phyloP scores from a whole-genome alignment of 2,329 filamentous ascomycete genomes.

The Aphanoascus verrucosus region DNA sequence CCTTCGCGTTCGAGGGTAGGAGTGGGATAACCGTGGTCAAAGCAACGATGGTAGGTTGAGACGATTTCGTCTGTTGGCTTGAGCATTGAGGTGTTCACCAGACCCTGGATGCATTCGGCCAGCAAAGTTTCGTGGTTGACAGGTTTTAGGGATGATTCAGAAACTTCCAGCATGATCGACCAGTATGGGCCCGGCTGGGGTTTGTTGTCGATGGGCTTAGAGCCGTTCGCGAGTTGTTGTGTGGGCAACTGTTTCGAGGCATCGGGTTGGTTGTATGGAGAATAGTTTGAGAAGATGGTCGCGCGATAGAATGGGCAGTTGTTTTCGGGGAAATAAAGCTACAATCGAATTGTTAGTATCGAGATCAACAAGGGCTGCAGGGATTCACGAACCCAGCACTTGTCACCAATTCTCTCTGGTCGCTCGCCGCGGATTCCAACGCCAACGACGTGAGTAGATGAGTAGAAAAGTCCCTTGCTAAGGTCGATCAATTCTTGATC shows the following conservation, averaged over 20 bases:
- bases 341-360: background rate
- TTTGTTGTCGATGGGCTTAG: slow-evolving; percentile 60
- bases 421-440: slow-evolving; percentile 85
- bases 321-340: slow-evolving; percentile 97
- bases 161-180: slow-evolving; percentile 99
- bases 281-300: slow-evolving; percentile 99
- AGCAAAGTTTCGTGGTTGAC: slow-evolving; percentile 78
- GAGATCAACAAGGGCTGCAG: background rate
- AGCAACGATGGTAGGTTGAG: slow-evolving; percentile 93
- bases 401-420: slow-evolving; percentile 94
- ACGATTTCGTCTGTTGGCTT: slow-evolving; percentile 85
- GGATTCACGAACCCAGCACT: slow-evolving; percentile 75
- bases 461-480: slow-evolving; percentile 91
- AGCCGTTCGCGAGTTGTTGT: slow-evolving; percentile 72
- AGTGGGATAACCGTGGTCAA: slow-evolving; percentile 97
- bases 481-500: slow-evolving; percentile 72
- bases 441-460: slow-evolving; percentile 92
- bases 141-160: slow-evolving; percentile 89
- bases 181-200: slow-evolving; percentile 82
- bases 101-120: slow-evolving; percentile 84
- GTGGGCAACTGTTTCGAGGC: slow-evolving; percentile 75
- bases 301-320: slow-evolving; percentile 99
- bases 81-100: slow-evolving; percentile 97
- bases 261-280: slow-evolving; percentile 90
- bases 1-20: slow-evolving; percentile 91